Conservation (phyloP, 2,329 filamentous ascomycete genomes). For the Botrytis cinerea region DNA sequence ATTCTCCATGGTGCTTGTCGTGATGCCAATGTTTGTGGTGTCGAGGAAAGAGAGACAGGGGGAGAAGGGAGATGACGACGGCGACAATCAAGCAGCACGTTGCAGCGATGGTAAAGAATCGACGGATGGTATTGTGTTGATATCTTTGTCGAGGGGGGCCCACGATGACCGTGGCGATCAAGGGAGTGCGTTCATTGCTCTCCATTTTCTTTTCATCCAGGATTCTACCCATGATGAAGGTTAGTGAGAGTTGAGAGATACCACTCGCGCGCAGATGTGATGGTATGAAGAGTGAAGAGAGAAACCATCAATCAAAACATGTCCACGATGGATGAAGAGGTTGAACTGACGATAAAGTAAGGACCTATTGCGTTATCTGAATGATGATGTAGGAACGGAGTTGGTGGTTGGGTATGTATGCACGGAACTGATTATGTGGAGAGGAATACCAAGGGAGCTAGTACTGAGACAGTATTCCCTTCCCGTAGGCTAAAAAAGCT, state of each 20-base stretch:
- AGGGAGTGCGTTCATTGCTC: conserved; percentile 58
- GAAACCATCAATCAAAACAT: neutral
- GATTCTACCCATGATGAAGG: conserved; percentile 18
- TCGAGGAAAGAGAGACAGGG: conserved; percentile 47
- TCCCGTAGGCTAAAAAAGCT: conserved; percentile 3
- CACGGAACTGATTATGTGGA: neutral
- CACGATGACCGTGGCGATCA: conserved; percentile 64
- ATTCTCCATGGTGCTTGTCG: conserved; percentile 30
- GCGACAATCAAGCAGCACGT: conserved; percentile 53
- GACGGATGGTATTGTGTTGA: conserved; percentile 60
- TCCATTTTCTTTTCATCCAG: conserved; percentile 15
- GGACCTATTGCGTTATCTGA: neutral
- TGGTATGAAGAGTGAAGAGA: neutral
- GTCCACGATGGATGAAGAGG: neutral
- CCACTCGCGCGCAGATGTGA: neutral
- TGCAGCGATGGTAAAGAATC: conserved; percentile 65
- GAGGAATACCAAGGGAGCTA: neutral
- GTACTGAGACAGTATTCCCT: neutral
- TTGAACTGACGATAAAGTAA: neutral
- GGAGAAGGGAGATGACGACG: conserved; percentile 48
- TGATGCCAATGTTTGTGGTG: conserved; percentile 42
- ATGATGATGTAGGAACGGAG: neutral
- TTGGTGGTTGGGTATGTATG: neutral
- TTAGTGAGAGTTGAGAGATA: neutral
- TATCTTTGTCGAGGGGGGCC: conserved; percentile 56